Evolutionary conservation across 2,329 filamentous ascomycete genomes (phyloP).

Genomic region (Thermomyces lanuginosus): DNA sequence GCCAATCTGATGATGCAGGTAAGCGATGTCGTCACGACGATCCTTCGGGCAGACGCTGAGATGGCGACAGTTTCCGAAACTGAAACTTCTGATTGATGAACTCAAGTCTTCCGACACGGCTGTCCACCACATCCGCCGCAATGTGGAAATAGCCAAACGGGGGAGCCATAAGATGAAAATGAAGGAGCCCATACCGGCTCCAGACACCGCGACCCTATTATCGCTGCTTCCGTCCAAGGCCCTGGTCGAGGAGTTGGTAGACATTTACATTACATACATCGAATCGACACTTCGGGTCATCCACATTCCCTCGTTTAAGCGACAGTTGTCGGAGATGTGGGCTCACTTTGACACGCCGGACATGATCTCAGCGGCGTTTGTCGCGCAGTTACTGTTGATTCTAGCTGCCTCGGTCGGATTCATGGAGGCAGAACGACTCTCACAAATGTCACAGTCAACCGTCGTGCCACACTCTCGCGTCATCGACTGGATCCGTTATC

Average conservation of each 20-base stretch:
- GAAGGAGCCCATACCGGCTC: constrained; percentile 15
- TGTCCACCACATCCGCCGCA: constrained; percentile 17
- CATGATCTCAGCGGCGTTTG: constrained; percentile 16
- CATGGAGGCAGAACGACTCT: constrained; percentile 14
- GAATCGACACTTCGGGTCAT: constrained; percentile 26
- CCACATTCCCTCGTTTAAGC: constrained; percentile 25
- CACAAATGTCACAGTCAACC: constrained; percentile 12
- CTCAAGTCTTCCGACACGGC: constrained; percentile 21
- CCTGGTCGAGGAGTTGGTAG: constrained; percentile 22
- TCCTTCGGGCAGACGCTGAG: constrained; percentile 1
- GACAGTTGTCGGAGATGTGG: constrained; percentile 24
- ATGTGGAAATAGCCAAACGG: constrained; percentile 18
- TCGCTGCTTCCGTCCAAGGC: constrained; percentile 19
- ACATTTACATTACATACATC: constrained; percentile 24
- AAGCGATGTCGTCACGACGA: too few relatives aligned
- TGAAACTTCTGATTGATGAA: constrained; percentile 22
- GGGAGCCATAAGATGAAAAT: constrained; percentile 17
- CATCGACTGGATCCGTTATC: constrained; percentile 68
- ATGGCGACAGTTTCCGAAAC: constrained; percentile 20
- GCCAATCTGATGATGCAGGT: constrained; percentile 26
- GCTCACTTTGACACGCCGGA: constrained; percentile 12
- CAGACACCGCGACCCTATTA: constrained; percentile 16
- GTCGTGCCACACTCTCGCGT: constrained; percentile 17
- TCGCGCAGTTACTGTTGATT: constrained; percentile 23
- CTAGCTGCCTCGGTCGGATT: constrained; percentile 25